Base-by-base conservation (phyloP, 2,329 filamentous ascomycete genomes). In the Scopulariopsis brevicaulis region DNA sequence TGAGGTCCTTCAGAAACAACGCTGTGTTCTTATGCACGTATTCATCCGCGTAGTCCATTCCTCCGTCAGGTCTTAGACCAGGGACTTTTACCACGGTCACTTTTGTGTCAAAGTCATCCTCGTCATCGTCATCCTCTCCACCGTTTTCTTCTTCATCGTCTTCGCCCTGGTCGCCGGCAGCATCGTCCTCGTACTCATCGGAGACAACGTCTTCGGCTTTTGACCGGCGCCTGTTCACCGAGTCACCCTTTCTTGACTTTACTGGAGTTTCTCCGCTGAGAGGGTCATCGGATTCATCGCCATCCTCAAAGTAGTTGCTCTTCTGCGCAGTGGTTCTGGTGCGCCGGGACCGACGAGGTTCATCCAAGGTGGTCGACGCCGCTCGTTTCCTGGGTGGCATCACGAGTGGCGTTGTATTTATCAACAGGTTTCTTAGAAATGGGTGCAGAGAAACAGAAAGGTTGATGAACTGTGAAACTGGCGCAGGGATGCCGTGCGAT, bases 1-100 rank as follows among this genome's bases (percentile, higher is more conserved):
- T 83, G 43, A 86, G 73, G 56, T 85, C 82, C 48, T 69, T 71
- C 46, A 86, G 71, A 63, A 85, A 85, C 1, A 76, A 68, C 53
- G 84, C 61, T 0, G 82, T 84, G 60, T 85, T 85, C 32, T 72
- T 73, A 62, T 85, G 82, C 4, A 85, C 60, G 28, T 70, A 76
- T 24, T 75, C 68, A 43, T 82, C 78, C 37, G 73, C 72, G 59
- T 85, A 85, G 2, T 76, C 70, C 15, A 76, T 65, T 14, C 71
- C 74, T 4, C 69, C 71, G 0, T 68, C 66, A 18, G 73, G 71
- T 24, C 74, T 71, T 40, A 77, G 62, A 1, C 32, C 24, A 4
- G 46, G 24, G 12, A 58, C 20, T 46, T 58, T 58, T n/a, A 58
- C 53, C 43, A 55, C 53, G 8, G 52, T 55, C 10, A 58, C 53